Conservation (phyloP, 257 asterid genomes). For the Anisodus tanguticus region DNA sequence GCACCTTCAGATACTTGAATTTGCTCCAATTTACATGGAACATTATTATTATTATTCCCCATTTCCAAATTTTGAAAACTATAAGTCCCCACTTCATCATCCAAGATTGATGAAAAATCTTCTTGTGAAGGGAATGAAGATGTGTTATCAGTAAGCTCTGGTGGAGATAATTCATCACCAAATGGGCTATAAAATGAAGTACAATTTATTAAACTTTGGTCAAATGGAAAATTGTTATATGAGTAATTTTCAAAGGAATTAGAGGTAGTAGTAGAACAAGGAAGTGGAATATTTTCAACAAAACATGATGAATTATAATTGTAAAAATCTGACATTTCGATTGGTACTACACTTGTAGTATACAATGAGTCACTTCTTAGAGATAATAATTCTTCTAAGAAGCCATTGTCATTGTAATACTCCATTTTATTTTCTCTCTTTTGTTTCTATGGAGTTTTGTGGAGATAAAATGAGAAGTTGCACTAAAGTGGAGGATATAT, state of each 20-base stretch:
- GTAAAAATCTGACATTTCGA: slow-evolving; percentile 38
- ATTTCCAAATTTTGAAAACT: slow-evolving; percentile 35
- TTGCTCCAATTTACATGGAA: slow-evolving; percentile 44
- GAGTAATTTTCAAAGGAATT: slow-evolving; percentile 38
- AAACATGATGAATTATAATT: slow-evolving; percentile 25
- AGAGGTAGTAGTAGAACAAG: slow-evolving; percentile 26
- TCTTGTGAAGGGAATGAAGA: slow-evolving; percentile 38
- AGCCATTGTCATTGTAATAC: slow-evolving; percentile 44
- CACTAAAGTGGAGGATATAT: slow-evolving; percentile 31
- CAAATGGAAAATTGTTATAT: slow-evolving; percentile 33
- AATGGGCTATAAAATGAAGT: slow-evolving; percentile 40
- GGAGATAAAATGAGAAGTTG: slow-evolving; percentile 30
- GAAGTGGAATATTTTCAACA: not conserved
- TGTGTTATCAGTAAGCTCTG: slow-evolving; percentile 42
- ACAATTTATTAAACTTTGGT: slow-evolving; percentile 30
- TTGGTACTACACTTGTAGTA: slow-evolving; percentile 19
- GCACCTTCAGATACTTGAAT: slow-evolving; percentile 33
- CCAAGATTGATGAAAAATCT: slow-evolving; percentile 37
- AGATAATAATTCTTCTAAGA: slow-evolving; percentile 56
- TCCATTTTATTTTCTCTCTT: slow-evolving; percentile 51
- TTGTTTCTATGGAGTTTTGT: slow-evolving; percentile 28
- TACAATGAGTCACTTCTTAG: slow-evolving; percentile 45
- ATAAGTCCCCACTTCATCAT: slow-evolving; percentile 37
- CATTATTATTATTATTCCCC: not conserved
- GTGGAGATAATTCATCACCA: slow-evolving; percentile 52